A percentile compares a stretch with the other conserved stretches of the same genome.
phyloP scores from a whole-genome alignment of 768 basidiomycete species.

The Cystofilobasidium ferigula region DNA sequence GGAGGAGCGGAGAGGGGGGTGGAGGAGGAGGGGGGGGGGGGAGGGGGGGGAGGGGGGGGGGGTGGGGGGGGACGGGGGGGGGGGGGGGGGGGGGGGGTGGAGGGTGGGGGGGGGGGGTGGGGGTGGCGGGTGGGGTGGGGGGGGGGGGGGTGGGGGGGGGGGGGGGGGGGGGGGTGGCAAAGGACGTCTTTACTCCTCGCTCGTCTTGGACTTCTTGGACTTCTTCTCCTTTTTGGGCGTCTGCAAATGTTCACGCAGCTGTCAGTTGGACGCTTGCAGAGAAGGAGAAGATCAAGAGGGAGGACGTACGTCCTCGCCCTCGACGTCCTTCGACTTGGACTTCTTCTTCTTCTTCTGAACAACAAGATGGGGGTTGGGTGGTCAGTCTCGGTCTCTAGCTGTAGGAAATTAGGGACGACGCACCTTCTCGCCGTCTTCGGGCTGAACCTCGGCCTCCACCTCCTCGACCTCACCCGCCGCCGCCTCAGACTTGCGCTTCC shows the following conservation, averaged over 20 bases:
- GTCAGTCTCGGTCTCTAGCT: too few relatives aligned
- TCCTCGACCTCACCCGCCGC: conserved; percentile 11
- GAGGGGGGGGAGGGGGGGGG: too few relatives aligned
- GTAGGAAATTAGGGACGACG: too few relatives aligned
- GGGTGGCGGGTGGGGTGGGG: too few relatives aligned
- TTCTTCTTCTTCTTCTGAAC: conserved; percentile 33
- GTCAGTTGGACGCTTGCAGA: too few relatives aligned
- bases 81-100: too few relatives aligned
- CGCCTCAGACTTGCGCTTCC: conserved; percentile 48
- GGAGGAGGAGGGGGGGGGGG: background rate
- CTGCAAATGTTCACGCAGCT: conserved; percentile 37
- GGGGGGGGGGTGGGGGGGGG: too few relatives aligned
- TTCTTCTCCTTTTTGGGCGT: conserved; percentile 47
- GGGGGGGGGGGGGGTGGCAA: too few relatives aligned
- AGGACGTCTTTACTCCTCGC: conserved; percentile 3
- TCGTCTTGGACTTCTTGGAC: conserved; percentile 34
- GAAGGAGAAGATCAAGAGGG: conserved; percentile 34
- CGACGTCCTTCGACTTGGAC: conserved; percentile 40
- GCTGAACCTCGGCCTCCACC: background rate
- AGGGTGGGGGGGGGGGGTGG: too few relatives aligned
- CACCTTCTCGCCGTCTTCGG: conserved; percentile 27
- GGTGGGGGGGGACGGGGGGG: too few relatives aligned
- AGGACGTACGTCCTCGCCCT: conserved; percentile 46
- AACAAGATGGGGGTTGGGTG: background rate
- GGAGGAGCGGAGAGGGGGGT: background rate